phyloP scores from a whole-genome alignment of 371 early-diverging fungal species.

The Rhizopus stolonifer region DNA sequence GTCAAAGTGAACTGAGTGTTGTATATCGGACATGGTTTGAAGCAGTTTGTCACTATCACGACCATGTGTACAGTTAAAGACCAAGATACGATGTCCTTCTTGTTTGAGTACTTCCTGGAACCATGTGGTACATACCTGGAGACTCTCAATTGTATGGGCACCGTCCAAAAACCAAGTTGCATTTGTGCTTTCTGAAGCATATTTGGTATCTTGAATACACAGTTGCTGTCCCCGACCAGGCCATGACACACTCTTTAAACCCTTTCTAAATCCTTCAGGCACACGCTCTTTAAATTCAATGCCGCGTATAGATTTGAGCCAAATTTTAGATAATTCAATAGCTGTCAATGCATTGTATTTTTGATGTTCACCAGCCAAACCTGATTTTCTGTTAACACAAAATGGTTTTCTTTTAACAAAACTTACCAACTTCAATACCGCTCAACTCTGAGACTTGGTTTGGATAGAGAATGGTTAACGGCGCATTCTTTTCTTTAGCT shows the following conservation, averaged over 20 bases:
- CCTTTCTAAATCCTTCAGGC: constrained; percentile 54
- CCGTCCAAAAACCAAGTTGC: constrained; percentile 87
- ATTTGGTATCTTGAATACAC: constrained; percentile 33
- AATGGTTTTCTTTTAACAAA: neutral
- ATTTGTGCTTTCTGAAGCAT: constrained; percentile 36
- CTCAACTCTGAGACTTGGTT: constrained; percentile 15
- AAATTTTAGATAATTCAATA: constrained; percentile 61
- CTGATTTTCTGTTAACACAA: constrained; percentile 38
- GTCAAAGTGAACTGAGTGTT: constrained; percentile 48
- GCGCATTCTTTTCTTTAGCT: constrained; percentile 63
- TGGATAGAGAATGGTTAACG: constrained; percentile 22
- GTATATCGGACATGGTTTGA: constrained; percentile 42
- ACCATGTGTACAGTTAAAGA: constrained; percentile 90
- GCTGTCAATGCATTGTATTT: constrained; percentile 83
- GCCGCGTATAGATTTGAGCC: constrained; percentile 52
- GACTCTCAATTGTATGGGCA: constrained; percentile 92
- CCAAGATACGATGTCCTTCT: constrained; percentile 49
- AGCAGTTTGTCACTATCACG: constrained; percentile 67
- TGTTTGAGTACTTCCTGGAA: constrained; percentile 45
- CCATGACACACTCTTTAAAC: constrained; percentile 74
- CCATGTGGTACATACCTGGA: constrained; percentile 80
- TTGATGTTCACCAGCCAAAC: constrained; percentile 85
- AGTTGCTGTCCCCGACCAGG: constrained; percentile 86
- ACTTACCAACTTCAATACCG: constrained; percentile 21
- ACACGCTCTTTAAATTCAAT: constrained; percentile 26